Base-by-base conservation (phyloP, 2,329 filamentous ascomycete genomes). In the Fusarium sp. region DNA sequence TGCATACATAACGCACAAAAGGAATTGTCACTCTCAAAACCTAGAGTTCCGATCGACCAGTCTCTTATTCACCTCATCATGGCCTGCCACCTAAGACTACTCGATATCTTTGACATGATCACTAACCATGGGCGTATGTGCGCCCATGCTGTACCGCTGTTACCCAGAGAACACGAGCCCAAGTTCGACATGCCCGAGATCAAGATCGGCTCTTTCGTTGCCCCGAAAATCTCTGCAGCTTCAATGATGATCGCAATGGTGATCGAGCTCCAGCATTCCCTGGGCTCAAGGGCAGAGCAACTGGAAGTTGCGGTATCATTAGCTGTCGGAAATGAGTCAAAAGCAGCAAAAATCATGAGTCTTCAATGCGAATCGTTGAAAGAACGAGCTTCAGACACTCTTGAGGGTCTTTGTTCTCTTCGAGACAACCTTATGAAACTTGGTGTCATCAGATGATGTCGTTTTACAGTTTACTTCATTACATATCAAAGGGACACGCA, bases 121-220 rank as follows among this genome's bases (percentile, higher is more conserved):
- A 64, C 82, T 26, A 72, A 72, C 24, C 79, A 80, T 30, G 77
- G 79, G 12, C 75, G 75, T 17, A 67, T 80, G 17, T 85, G 85
- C 67, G 72, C 76, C 18, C 76, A 78, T 35, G 70, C 81, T 47
- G 78, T 79, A 12, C 53, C 77, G 0, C 77, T 77, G 2, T 71
- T 80, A 2, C 79, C 81, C 1, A 59, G 70, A 10, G 70, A 77
- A 18, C 66, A 76, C 20, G 79, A 81, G 20, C 82, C 80, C 1
- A 76, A 78, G 11, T 78, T 84, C 42, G 79, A 81, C 24, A 79
- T 85, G 8, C 83, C 84, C 0, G 81, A 84, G 53, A 81, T 85
- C 20, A 81, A 81, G 8, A 80, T 86, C 10, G 84, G 85, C 4
- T 81, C 81, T 5, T 84, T 83, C 51, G 73, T 82, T 24, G 80